Evolutionary conservation across 2,329 filamentous ascomycete species (phyloP), one percentile per base, ranked within the genome.

Genomic region (Fulvia fulva): DNA sequence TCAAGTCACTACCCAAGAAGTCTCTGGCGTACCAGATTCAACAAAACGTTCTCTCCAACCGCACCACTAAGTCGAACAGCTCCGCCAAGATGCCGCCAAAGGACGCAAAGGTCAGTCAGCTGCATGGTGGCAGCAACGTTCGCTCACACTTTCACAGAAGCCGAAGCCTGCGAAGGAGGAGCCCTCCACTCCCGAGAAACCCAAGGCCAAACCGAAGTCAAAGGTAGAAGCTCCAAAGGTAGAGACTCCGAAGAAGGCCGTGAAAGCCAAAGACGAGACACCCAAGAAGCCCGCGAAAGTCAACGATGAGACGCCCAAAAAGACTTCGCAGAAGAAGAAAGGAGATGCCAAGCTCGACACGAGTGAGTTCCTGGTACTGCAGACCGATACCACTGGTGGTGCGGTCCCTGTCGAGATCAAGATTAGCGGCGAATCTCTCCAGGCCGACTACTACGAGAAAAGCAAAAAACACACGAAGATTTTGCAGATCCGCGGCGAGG

Each of bases 401-500:
- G 50, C 60, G 2, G 53, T 66, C 1, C 65, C 68, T 0, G 57
- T 74, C 47, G 64, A 67, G 19, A 67, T 70, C 23, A 54, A 56
- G 16, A 65, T 61, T 41, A 65, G 67, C 22, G 67, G 68, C 25
- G 62, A 63, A 0, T 58, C 55, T 8, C 45, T 59, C 11, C 54
- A 64, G 11, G 63, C 68, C 19, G 61, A 55, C 21, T 47, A 60
- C 34, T 60, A 62, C 23, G 56, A 46, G 37, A 67, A 69, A 41
- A 55, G 53, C 0, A 64, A 60, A 34, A 63, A 60, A 14, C 72
- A 63, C 54, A 60, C 57, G 19, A 69, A 72, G 34, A 56, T 63
- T 2, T 26, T 76, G 41, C 71, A 70, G 55, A 62, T 76, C 7
- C 59, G 65, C 3, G 69, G 69, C 22, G 47, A 62, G 4, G 63